Evolutionary conservation across 495 filamentous ascomycete species (phyloP), one percentile per base, ranked within the genome.

Genomic region (Trichoderma parareesei): DNA sequence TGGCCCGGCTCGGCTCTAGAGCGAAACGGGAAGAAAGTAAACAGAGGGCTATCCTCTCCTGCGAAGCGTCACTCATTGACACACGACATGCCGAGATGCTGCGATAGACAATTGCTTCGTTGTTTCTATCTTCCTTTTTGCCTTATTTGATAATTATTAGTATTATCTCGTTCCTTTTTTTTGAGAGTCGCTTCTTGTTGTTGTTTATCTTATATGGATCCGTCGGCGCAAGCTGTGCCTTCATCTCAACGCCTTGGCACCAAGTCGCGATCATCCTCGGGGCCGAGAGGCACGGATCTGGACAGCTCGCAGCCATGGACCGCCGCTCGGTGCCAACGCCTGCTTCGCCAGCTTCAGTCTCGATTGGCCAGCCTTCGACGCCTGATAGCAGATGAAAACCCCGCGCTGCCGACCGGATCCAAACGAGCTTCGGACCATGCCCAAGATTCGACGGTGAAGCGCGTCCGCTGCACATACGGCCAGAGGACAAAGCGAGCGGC

Each of bases 261-360:
- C 8, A 57, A 27, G 37, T 61, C 60, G 60, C 60, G 41, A 61
- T 27, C 33, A 14, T 40, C 37, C 13, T 4, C 37, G 42, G 60
- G 60, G 4, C 20, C 35, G 37, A 20, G 40, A 37, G 53, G 10
- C 8, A 13, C 27, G 8, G 53, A 57, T 57, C 37, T 27, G 33
- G 53, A 60, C 41, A 42, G 37, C 8, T 64, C 66, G n/a, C 70
- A 76, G 57, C 74, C 78, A 38, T 87, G 84, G 84, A 86, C 81
- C 7, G 75, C 83, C 9, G 78, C 82, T 18, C 70, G 82, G 65
- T 87, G 84, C 61, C 76, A 83, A 63, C 78, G 83, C 11, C 73
- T 87, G 7, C 74, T 87, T 33, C 78, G 84, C 38, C 82, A 82
- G 16, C 70, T 87, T 35, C 72, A 81, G 27, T 78, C 81, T 20